Base-by-base conservation (phyloP, 106 monocot species). In the Dendrobium chrysotoxum region DNA sequence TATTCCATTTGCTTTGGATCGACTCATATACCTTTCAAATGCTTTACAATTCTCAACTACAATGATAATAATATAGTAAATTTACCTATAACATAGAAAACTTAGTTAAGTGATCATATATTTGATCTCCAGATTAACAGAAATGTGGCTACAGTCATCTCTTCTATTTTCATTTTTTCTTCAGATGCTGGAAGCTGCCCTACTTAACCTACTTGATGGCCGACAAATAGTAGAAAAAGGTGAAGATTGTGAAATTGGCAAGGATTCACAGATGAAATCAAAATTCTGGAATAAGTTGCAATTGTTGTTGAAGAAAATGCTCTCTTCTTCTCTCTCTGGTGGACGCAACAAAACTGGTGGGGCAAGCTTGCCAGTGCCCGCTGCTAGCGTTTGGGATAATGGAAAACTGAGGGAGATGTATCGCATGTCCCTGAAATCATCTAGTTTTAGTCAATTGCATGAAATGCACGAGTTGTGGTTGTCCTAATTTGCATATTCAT, bases 391-490 rank as follows among this genome's bases (percentile, higher is more conserved):
- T n/a, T 84, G 81, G 66, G 89, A 95, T 81, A 38, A 38, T 40
- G 81, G 28, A 25, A 98, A 95, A 76, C 84, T 98, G 75, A 92
- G 77, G 80, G 98, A 95, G 85, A 89, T 95, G 86, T 98, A 95
- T 70, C 83, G 92, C n/a, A 83, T 95, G 81, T 89, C 92, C 8
- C 79, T 98, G 40, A 95, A 83, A 85, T 88, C 92, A 2, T 86
- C 44, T 68, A 35, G 75, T 53, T 77, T 92, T 8, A 30, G 42
- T 78, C 88, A 95, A 72, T 40, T 98, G 81, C 86, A 89, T 82
- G 85, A 40, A 4, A 82, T 96, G 83, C 76, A 93, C 30, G 83
- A 80, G 58, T 38, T 91, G 55, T 96, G 95, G 93, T 67, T 89
- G 21, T 89, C 93, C 0, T 96, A 82, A 83, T 35, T 70, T 70